Conservation (phyloP, 768 basidiomycete species). For the Russula dissimulans region DNA sequence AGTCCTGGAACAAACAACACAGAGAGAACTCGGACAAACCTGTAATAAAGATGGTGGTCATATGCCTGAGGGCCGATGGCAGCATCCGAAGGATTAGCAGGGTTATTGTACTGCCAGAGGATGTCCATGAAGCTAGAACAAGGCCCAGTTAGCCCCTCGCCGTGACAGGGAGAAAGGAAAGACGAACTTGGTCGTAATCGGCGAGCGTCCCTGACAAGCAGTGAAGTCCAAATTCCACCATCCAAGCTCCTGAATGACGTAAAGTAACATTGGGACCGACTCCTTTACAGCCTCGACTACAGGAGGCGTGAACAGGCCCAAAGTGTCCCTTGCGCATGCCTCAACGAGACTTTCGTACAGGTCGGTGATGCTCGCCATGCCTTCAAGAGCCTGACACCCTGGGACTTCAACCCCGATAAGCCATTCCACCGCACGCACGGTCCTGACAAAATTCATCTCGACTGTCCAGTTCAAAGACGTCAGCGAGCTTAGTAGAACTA, state of each 20-base stretch:
- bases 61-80: conserved; percentile 62
- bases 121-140: conserved; percentile 65
- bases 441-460: neutral
- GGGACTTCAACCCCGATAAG: conserved; percentile 7
- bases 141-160: neutral
- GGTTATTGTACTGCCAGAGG: conserved; percentile 65
- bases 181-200: conserved; percentile 13
- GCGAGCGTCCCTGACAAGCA: neutral
- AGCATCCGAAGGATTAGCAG: conserved; percentile 62
- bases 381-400: neutral
- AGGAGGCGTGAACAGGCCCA: conserved; percentile 1
- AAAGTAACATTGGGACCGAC: conserved; percentile 7
- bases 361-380: neutral
- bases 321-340: neutral
- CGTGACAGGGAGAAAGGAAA: neutral
- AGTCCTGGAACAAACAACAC: neutral
- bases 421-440: conserved; percentile 9
- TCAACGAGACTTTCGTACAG: neutral
- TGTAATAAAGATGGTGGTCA: conserved; percentile 76
- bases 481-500: neutral
- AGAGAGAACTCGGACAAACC: conserved; percentile 31
- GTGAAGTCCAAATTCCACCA: neutral
- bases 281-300: neutral
- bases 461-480: neutral
- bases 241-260: neutral